A percentile compares a stretch with the other conserved stretches of the same genome.
phyloP scores from a whole-genome alignment of 768 basidiomycete species.

The Ramaria rubella region DNA sequence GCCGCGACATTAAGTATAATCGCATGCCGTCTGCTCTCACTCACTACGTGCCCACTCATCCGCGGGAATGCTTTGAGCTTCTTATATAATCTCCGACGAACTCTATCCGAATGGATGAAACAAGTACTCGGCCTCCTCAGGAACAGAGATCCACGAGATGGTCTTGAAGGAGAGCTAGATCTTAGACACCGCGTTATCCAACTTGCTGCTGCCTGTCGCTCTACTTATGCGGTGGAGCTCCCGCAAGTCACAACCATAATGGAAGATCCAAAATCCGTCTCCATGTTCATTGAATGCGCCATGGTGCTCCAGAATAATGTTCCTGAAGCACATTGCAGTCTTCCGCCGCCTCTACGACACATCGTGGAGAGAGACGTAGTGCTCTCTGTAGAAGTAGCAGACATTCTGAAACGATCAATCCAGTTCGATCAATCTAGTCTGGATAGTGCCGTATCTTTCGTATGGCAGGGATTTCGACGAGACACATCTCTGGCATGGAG shows the following conservation, averaged over 20 bases:
- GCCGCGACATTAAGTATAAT: constrained; percentile 31
- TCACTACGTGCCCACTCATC: constrained; percentile 13
- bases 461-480: constrained; percentile 28
- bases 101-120: constrained; percentile 32
- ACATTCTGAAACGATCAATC: constrained; percentile 15
- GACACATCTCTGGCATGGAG: constrained; percentile 13
- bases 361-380: background rate
- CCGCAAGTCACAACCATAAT: constrained; percentile 15
- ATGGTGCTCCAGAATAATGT: constrained; percentile 29
- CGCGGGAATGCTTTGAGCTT: constrained; percentile 19
- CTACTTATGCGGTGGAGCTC: constrained; percentile 32
- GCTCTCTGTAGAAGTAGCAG: background rate
- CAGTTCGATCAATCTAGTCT: constrained; percentile 18
- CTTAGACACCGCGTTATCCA: constrained; percentile 26
- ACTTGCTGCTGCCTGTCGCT: constrained; percentile 34
- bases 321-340: constrained; percentile 13
- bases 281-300: constrained; percentile 27
- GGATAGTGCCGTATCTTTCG: constrained; percentile 22
- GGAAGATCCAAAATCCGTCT: constrained; percentile 19
- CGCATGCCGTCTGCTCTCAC: constrained; percentile 31
- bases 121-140: constrained; percentile 19
- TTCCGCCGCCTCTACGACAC: constrained; percentile 11
- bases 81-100: constrained; percentile 27
- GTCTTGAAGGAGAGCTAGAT: constrained; percentile 16
- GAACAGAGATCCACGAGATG: constrained; percentile 18